phyloP scores from a whole-genome alignment of 768 basidiomycete species.

The Termitomyces sp. region DNA sequence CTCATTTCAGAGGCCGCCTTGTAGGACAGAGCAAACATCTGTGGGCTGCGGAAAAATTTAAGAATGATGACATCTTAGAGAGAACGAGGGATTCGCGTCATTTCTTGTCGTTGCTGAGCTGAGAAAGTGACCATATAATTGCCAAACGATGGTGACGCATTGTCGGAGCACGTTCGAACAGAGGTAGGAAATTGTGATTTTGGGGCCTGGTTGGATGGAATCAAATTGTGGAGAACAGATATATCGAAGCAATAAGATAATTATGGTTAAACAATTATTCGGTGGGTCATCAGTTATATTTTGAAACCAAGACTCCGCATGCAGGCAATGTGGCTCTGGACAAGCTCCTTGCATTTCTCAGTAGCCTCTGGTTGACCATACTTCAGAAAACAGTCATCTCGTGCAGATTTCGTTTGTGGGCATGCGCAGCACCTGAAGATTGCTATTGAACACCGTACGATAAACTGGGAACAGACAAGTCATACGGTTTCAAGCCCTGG shows the following conservation, averaged over 20 bases:
- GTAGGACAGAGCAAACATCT: too few relatives aligned
- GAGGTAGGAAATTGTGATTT: background rate
- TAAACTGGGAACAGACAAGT: conserved; percentile 6
- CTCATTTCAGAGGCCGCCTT: too few relatives aligned
- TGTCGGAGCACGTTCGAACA: background rate
- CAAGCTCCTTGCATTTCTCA: conserved; percentile 75
- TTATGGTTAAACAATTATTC: background rate
- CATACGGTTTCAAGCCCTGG: conserved; percentile 91
- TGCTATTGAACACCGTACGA: background rate
- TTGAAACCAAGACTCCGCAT: conserved; percentile 93
- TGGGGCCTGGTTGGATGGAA: background rate
- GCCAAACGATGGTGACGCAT: background rate
- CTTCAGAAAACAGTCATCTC: conserved; percentile 92
- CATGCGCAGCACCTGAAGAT: conserved; percentile 88
- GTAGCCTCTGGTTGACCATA: conserved; percentile 58
- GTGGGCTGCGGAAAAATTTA: too few relatives aligned
- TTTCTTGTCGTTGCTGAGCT: too few relatives aligned
- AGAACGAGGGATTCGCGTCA: too few relatives aligned
- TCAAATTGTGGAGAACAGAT: too few relatives aligned
- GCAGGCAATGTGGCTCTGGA: conserved; percentile 81
- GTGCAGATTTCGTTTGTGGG: conserved; percentile 84
- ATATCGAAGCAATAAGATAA: background rate
- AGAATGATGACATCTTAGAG: too few relatives aligned
- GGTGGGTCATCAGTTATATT: conserved; percentile 29
- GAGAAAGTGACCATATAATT: too few relatives aligned